Percentiles rank a stretch among this genome's conserved stretches.
These are phyloP conservation scores for Gastroboletus turbinatus DNA, from an alignment of 1,284 basidiomycete genomes.

Conservation along the genomic window DNA sequence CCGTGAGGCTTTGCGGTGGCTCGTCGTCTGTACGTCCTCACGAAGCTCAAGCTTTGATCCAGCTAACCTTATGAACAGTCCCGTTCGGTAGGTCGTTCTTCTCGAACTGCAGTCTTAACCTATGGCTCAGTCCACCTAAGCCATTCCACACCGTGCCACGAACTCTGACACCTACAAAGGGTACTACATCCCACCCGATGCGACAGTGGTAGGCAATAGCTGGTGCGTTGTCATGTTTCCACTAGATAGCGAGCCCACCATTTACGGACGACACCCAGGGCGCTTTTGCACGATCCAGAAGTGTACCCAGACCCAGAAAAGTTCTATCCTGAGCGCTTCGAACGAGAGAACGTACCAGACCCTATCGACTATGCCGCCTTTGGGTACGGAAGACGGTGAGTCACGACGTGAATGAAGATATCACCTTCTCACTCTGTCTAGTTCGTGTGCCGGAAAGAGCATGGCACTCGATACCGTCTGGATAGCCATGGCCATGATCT, in stretches of 20 bases:
- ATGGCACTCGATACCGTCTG: constrained; percentile 6
- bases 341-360: constrained; percentile 1
- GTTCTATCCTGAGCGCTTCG: constrained; percentile 1
- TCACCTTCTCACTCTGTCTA: not conserved
- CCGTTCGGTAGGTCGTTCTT: not conserved
- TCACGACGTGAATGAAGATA: not conserved
- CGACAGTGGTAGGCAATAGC: constrained; percentile 6
- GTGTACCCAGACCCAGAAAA: constrained; percentile 2
- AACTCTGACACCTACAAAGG: constrained; percentile 5
- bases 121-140: not conserved
- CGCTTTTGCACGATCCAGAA: constrained; percentile 2
- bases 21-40: constrained; percentile 1
- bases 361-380: constrained; percentile 2
- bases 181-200: constrained; percentile 2
- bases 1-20: constrained; percentile 4
- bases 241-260: not conserved
- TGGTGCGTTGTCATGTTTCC: not conserved
- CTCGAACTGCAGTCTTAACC: not conserved
- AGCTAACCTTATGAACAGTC: not conserved
- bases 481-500: constrained; percentile 5
- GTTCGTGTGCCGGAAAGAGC: constrained; percentile 4
- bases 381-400: constrained; percentile 6
- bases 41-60: not conserved
- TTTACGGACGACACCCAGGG: not conserved
- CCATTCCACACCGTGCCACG: constrained; percentile 2